A percentile compares a stretch with the other conserved stretches of the same genome.
Conservation (phyloP, 768 basidiomycete genomes). For the Butyriboletus loyo region DNA sequence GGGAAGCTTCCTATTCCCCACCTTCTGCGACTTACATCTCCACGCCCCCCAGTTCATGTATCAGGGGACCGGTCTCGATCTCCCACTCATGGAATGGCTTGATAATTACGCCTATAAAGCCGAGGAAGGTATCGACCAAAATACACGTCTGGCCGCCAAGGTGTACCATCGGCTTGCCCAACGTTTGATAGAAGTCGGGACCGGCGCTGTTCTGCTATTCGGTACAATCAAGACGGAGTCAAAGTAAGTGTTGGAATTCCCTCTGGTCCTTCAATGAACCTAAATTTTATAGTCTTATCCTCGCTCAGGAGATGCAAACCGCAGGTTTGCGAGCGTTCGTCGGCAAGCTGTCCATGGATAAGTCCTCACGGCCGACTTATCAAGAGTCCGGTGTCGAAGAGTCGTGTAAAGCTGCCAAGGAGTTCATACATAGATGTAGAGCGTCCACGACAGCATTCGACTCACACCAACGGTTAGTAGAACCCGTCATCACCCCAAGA, state of each 20-base stretch:
- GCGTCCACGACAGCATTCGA: conserved; percentile 40
- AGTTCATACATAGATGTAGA: conserved; percentile 56
- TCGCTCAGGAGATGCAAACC: conserved; percentile 69
- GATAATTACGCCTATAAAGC: conserved; percentile 79
- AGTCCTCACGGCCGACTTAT: conserved; percentile 68
- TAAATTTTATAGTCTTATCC: conserved; percentile 54
- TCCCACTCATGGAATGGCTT: conserved; percentile 84
- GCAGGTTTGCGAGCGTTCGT: conserved; percentile 77
- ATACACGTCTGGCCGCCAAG: conserved; percentile 53
- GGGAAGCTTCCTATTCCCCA: conserved; percentile 71
- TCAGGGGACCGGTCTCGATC: conserved; percentile 81
- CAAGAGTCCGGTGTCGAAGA: conserved; percentile 53
- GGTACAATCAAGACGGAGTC: conserved; percentile 81
- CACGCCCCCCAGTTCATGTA: conserved; percentile 91
- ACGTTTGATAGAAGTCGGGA: conserved; percentile 71
- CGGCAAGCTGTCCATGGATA: conserved; percentile 93
- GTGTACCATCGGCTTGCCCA: conserved; percentile 69
- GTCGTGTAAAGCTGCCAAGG: conserved; percentile 48
- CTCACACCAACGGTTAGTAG: conserved; percentile 50
- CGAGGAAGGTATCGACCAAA: conserved; percentile 68
- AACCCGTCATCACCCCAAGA: conserved; percentile 84
- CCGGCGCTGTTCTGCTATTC: conserved; percentile 73
- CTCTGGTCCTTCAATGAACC: background rate
- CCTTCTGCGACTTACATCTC: conserved; percentile 80
- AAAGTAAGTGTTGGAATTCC: conserved; percentile 52